These are phyloP conservation scores for Coccomyxa subellipsoidea DNA, from an alignment of 163 green algal genomes.

Conservation along the genomic window DNA sequence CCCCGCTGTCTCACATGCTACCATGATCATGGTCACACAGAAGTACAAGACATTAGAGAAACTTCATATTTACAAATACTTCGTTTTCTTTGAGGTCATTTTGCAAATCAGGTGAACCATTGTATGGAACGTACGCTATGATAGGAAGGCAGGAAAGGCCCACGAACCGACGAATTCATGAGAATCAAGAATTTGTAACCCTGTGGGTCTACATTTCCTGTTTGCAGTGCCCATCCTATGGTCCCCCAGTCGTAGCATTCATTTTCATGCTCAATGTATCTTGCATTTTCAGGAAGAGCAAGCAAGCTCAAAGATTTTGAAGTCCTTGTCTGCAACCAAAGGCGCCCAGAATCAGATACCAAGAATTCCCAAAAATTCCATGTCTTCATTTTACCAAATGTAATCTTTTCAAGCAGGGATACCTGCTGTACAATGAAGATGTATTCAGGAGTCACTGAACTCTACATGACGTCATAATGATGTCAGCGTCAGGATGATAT, in stretches of 20 bases:
- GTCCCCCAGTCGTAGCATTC: constrained; percentile 64
- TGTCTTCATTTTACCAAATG: background rate
- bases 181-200: constrained; percentile 45
- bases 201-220: constrained; percentile 19
- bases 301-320: constrained; percentile 12
- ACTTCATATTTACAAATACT: too few relatives aligned
- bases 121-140: too few relatives aligned
- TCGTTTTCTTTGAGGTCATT: too few relatives aligned
- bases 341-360: background rate
- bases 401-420: background rate
- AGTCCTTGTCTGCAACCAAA: background rate
- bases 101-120: too few relatives aligned
- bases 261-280: constrained; percentile 49
- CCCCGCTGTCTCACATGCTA: too few relatives aligned
- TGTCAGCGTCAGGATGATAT: too few relatives aligned
- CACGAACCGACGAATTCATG: constrained; percentile 39
- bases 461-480: too few relatives aligned
- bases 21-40: too few relatives aligned
- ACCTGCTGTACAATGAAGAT: constrained; percentile 42
- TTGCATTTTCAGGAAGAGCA: constrained; percentile 47
- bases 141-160: constrained; percentile 42
- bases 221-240: constrained; percentile 53
- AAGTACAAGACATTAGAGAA: too few relatives aligned
- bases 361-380: background rate
- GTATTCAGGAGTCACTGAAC: too few relatives aligned